Percentiles rank a stretch among this genome's conserved stretches.
Conservation (phyloP, 1,139 yeast genomes). For the Yamadazyma triangularis region DNA sequence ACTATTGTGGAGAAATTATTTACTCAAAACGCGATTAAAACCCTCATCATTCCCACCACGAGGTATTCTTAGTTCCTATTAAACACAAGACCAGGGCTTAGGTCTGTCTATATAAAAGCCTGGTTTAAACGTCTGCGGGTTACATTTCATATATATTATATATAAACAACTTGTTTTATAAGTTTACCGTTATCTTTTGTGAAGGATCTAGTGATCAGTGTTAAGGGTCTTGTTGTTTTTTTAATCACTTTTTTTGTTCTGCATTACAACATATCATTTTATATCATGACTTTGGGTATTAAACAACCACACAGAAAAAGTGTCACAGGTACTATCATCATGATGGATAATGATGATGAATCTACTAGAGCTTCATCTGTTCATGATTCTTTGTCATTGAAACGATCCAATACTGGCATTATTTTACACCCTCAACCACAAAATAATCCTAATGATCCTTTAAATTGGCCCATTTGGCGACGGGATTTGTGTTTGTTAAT, state of each 20-base stretch:
- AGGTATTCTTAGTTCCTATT: no score
- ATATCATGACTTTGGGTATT: constrained; percentile 27
- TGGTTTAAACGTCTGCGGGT: no score
- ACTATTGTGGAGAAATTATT: no score
- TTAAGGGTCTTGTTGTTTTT: background rate
- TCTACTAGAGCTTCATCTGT: constrained; percentile 7
- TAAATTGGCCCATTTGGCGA: constrained; percentile 66
- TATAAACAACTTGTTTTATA: no score
- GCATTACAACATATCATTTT: background rate
- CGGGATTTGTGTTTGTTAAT: constrained; percentile 50
- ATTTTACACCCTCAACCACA: constrained; percentile 73
- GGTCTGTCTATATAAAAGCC: no score
- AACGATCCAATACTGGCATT: constrained; percentile 48
- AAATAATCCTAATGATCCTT: constrained; percentile 70
- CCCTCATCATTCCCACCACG: no score
- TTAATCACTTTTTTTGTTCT: background rate
- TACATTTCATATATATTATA: no score
- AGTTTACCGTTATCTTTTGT: no score
- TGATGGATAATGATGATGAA: constrained; percentile 18
- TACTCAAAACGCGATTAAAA: no score
- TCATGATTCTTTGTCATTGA: constrained; percentile 19
- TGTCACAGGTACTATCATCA: constrained; percentile 44
- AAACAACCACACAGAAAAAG: constrained; percentile 34
- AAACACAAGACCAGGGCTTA: no score
- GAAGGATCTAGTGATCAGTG: background rate